A percentile compares a stretch with the other conserved stretches of the same genome.
These are phyloP conservation scores for Cucumis melo DNA, from an alignment of 306 rosid species.

Conservation along the genomic window DNA sequence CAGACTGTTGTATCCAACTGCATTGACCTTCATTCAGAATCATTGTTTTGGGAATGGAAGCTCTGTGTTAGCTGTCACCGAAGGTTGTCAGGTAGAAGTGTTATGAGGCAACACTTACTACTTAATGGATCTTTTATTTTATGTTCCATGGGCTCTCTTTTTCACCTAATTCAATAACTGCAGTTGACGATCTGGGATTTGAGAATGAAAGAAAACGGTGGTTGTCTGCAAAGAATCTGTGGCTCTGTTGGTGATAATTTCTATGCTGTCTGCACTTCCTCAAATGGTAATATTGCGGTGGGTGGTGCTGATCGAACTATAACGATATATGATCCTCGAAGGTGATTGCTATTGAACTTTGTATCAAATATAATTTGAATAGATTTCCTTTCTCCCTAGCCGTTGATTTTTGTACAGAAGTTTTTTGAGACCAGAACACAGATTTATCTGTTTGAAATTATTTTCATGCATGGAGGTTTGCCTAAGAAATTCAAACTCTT, in stretches of 20 bases:
- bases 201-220: slow-evolving; percentile 84
- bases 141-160: slow-evolving; percentile 1
- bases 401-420: background rate
- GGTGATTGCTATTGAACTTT: slow-evolving; percentile 28
- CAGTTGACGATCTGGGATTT: slow-evolving; percentile 80
- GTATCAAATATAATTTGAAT: background rate
- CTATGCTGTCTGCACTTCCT: slow-evolving; percentile 64
- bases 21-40: slow-evolving; percentile 46
- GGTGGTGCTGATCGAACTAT: slow-evolving; percentile 86
- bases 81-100: slow-evolving; percentile 70
- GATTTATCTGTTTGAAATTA: background rate
- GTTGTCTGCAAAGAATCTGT: slow-evolving; percentile 65
- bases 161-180: slow-evolving; percentile 16
- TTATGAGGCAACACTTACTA: slow-evolving; percentile 3
- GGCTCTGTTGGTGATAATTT: slow-evolving; percentile 61
- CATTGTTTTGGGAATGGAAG: slow-evolving; percentile 37
- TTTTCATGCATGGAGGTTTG: background rate
- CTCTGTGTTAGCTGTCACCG: slow-evolving; percentile 55
- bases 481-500: background rate
- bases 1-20: slow-evolving; percentile 77
- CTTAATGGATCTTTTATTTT: slow-evolving; percentile 9
- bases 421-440: background rate
- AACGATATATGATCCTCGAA: slow-evolving; percentile 89
- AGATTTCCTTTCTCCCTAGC: background rate
- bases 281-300: slow-evolving; percentile 61